phyloP scores from a whole-genome alignment of 257 asterid genomes.

The Solanum appendiculatum region DNA sequence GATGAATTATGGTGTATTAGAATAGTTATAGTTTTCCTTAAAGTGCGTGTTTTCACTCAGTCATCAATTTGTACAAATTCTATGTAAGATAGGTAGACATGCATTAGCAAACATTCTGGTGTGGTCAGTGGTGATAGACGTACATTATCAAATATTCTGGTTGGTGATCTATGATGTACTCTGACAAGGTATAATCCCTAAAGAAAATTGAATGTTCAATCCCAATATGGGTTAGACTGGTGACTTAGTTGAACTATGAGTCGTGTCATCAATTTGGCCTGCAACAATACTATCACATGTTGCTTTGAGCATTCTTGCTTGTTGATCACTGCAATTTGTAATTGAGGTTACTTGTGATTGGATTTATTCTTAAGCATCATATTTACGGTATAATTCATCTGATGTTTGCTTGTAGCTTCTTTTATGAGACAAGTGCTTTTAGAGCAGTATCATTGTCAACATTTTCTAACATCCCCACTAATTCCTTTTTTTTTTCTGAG shows the following conservation, averaged over 20 bases:
- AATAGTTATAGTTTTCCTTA: background rate
- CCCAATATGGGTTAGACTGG: background rate
- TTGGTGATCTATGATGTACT: background rate
- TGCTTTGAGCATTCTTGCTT: background rate
- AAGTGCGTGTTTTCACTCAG: background rate
- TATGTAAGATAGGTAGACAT: background rate
- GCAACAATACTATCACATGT: background rate
- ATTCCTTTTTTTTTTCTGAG: background rate
- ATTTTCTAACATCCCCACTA: background rate
- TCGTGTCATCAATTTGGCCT: background rate
- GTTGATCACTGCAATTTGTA: background rate
- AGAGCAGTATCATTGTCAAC: background rate
- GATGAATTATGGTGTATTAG: background rate
- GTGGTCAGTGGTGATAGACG: background rate
- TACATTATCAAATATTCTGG: background rate
- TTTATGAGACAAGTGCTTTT: background rate
- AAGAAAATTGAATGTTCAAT: background rate
- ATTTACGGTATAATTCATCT: background rate
- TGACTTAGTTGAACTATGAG: background rate
- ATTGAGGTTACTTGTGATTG: background rate
- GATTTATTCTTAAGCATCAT: background rate
- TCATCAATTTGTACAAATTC: background rate
- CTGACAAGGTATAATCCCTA: background rate
- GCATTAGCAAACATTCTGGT: background rate
- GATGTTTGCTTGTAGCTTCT: background rate